Evolutionary conservation across 305 asterid species (phyloP).

Genomic region (Solanum hybrid): DNA sequence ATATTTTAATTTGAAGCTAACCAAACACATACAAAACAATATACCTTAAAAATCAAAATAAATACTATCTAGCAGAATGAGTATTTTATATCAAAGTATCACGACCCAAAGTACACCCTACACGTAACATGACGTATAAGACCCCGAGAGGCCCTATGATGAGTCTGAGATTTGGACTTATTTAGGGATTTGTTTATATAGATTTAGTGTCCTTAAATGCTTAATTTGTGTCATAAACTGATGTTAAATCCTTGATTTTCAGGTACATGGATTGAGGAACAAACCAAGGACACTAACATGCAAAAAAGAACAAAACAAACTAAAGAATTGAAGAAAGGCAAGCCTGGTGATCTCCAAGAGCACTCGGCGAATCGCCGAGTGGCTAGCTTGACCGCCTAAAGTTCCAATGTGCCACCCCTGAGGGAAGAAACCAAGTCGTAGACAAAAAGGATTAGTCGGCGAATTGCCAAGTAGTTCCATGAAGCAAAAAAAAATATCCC

Average conservation of each 20-base stretch:
- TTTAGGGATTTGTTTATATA: too few relatives aligned
- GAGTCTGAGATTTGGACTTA: neutral
- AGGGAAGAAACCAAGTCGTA: neutral
- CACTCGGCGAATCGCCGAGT: too few relatives aligned
- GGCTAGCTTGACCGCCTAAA: neutral
- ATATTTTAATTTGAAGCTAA: neutral
- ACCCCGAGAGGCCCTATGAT: neutral
- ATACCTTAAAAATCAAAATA: neutral
- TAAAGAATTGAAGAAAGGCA: neutral
- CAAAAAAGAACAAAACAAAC: neutral
- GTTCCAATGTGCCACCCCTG: neutral
- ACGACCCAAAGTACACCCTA: neutral
- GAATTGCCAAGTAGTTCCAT: fast-evolving
- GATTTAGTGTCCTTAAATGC: neutral
- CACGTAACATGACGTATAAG: too few relatives aligned
- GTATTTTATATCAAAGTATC: neutral
- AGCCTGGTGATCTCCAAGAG: neutral
- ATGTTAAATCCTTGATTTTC: neutral
- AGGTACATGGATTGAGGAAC: neutral
- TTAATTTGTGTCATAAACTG: too few relatives aligned
- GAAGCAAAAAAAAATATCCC: neutral
- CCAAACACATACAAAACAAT: neutral
- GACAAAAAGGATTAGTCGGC: too few relatives aligned
- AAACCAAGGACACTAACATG: neutral
- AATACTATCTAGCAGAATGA: neutral